These are phyloP conservation scores for Colletotrichum filicis DNA, from an alignment of 2,329 filamentous ascomycete genomes.

Conservation along the genomic window DNA sequence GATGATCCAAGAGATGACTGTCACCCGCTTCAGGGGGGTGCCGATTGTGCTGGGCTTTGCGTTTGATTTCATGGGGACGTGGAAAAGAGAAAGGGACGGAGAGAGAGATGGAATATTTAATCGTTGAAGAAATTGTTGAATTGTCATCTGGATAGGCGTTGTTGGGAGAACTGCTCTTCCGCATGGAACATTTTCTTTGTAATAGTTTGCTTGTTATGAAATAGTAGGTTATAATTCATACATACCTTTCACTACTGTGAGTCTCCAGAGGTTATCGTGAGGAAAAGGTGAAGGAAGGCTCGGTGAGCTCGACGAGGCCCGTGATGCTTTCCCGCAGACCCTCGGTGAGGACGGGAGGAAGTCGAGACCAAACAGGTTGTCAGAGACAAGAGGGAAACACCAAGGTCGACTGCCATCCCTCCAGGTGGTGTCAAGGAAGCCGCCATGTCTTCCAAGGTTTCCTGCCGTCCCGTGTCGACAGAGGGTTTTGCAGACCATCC, in stretches of 20 bases:
- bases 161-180: not conserved
- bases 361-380: not conserved
- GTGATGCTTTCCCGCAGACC: not conserved
- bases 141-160: not conserved
- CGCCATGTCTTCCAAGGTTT: not conserved
- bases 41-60: constrained; percentile 46
- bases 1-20: constrained; percentile 42
- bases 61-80: constrained; percentile 35
- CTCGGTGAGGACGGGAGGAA: not conserved
- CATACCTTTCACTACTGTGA: not conserved
- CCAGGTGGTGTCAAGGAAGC: not conserved
- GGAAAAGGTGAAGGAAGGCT: not conserved
- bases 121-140: not conserved
- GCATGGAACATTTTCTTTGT: not conserved
- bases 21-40: constrained; percentile 42
- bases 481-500: not conserved
- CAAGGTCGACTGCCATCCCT: not conserved
- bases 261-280: not conserved
- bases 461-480: not conserved
- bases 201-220: not conserved
- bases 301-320: not conserved
- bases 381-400: not conserved
- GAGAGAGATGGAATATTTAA: not conserved
- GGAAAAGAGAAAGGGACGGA: too few species aligned
- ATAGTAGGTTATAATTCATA: not conserved